Percentiles rank a stretch among this genome's conserved stretches.
Evolutionary conservation across 106 monocot species (phyloP).

Genomic region (Iris macrosiphon): DNA sequence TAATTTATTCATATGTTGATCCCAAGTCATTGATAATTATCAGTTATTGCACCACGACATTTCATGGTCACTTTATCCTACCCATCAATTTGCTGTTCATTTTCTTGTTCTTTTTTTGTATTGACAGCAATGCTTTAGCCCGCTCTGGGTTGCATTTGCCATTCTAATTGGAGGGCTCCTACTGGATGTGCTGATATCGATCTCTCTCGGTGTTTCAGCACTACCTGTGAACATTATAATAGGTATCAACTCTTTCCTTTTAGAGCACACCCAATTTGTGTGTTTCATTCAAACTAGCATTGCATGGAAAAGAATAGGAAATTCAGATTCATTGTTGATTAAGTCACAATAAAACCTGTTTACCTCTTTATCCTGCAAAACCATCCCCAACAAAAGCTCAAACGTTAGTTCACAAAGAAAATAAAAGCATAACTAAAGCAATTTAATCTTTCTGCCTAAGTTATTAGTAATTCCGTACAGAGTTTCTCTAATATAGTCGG

Average conservation of each 20-base stretch:
- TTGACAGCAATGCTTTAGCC: constrained; percentile 69
- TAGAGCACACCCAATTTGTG: neutral
- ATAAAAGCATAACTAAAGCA: too few species aligned
- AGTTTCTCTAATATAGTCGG: too few species aligned
- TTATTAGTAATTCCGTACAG: too few species aligned
- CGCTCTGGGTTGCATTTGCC: constrained; percentile 80
- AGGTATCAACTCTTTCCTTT: constrained; percentile 33
- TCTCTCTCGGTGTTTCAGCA: constrained; percentile 89
- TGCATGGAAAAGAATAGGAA: neutral
- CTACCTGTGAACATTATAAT: constrained; percentile 93
- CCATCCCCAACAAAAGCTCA: too few species aligned
- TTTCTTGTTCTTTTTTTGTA: constrained; percentile 17
- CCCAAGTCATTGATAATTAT: neutral
- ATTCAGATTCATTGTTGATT: too few species aligned
- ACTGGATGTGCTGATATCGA: constrained; percentile 86
- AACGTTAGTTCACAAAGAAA: too few species aligned
- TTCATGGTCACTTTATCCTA: too few species aligned
- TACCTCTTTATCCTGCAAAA: too few species aligned
- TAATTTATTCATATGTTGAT: too few species aligned
- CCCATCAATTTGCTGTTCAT: neutral
- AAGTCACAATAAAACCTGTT: too few species aligned
- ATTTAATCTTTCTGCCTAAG: too few species aligned
- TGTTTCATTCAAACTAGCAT: neutral
- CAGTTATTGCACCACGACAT: neutral
- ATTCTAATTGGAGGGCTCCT: constrained; percentile 89